Evolutionary conservation across 305 asterid species (phyloP).

Genomic region (Rubia peregrina): DNA sequence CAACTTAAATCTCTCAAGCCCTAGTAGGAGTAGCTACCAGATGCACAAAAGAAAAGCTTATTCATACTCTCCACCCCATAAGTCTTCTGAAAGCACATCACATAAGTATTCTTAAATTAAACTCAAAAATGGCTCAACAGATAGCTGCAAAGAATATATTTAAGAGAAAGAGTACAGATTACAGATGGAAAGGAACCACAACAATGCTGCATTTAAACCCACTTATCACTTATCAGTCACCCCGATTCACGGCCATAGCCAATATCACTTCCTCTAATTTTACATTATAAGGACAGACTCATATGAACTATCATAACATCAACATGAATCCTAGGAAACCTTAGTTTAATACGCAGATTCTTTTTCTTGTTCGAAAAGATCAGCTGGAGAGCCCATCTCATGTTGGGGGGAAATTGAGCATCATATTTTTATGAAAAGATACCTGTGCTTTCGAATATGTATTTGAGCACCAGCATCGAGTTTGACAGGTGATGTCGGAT

Average conservation of each 20-base stretch:
- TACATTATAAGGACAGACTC: neutral
- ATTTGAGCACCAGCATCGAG: slow-evolving; percentile 72
- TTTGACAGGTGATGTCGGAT: slow-evolving; percentile 46
- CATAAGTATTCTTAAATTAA: neutral
- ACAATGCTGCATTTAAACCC: neutral
- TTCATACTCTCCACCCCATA: too few relatives aligned
- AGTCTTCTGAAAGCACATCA: neutral
- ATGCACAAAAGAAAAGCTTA: neutral
- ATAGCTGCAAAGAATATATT: neutral
- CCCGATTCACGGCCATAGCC: neutral
- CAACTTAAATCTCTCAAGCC: neutral
- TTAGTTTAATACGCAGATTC: neutral
- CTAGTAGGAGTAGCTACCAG: neutral
- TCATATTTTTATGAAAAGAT: neutral
- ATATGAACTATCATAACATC: neutral
- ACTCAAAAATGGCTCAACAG: neutral
- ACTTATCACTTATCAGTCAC: neutral
- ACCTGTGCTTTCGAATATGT: slow-evolving; percentile 86
- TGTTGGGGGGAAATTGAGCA: slow-evolving; percentile 8
- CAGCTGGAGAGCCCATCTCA: slow-evolving; percentile 2
- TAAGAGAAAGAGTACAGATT: neutral
- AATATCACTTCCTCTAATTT: neutral
- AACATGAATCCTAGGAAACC: neutral
- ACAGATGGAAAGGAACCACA: neutral
- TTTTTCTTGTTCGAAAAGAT: neutral